Conservation (phyloP, 202 grass and related monocot species). For the Schoenoplectus triqueter region DNA sequence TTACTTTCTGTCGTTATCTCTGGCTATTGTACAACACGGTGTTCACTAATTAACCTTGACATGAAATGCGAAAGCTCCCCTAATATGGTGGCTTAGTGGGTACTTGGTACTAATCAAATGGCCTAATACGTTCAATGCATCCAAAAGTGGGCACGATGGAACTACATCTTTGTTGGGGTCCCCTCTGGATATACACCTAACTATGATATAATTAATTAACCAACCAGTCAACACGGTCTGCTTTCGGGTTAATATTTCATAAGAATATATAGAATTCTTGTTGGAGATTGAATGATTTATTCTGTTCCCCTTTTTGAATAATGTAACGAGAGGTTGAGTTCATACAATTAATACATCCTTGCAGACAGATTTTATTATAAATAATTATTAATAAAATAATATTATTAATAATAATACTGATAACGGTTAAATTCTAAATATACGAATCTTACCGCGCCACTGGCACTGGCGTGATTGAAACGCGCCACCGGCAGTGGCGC, state of each 20-base stretch:
- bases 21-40: neutral
- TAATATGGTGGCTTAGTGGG: neutral
- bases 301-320: neutral
- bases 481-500: no score
- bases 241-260: neutral
- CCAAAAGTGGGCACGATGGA: neutral
- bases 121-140: neutral
- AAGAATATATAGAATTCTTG: no score
- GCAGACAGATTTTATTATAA: no score
- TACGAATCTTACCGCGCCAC: no score
- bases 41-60: neutral
- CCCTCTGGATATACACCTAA: neutral
- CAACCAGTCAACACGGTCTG: neutral
- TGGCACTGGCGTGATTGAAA: no score
- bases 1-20: slow-evolving; percentile 7
- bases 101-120: neutral
- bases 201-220: neutral
- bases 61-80: neutral
- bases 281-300: neutral
- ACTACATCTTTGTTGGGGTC: neutral
- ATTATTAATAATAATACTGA: no score
- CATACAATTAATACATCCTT: no score
- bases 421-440: no score
- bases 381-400: no score
- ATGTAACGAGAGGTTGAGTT: no score